Evolutionary conservation across 2,329 filamentous ascomycete species (phyloP), one percentile per base, ranked within the genome.

Genomic region (Pseudocercospora fijiensis): DNA sequence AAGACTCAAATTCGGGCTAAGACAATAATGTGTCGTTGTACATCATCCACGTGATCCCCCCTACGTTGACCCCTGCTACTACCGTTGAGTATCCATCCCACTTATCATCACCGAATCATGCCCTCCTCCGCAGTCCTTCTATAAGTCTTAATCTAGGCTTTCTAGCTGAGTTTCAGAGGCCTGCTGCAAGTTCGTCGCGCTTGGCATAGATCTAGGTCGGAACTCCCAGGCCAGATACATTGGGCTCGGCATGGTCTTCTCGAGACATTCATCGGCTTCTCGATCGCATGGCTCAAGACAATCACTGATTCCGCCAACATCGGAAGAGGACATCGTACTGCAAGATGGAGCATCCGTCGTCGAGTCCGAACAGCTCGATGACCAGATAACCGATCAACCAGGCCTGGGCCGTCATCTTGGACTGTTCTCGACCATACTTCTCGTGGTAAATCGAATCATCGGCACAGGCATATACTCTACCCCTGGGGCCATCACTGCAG

Each of bases 341-440:
- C 4, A 53, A 16, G 11, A 53, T 18, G 26, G 24, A 24, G 10
- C 49, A n/a, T 26, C 26, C 7, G 5, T n/a, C 11, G 16, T 10
- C 8, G 49, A 53, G 11, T 16, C 26, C 18, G 49, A 26, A 30
- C 49, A 24, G 22, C 16, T 28, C 26, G 49, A n/a, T 18, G 11
- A 16, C 3, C 49, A 13, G 16, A 18, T 3, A 30, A 16, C 49
- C 1, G 20, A 53, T 28, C 26, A 53, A 28, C 11, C 49, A 53
- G 65, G 65, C 2, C 33, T 67, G 24, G 65, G 65, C 13, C 52
- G 65, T 30, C 65, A 67, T 61, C 43, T 67, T 13, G 65, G 65
- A 28, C 45, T 67, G 2, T 67, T 63, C 56, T 65, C 63, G 5
- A 67, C 65, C 28, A 65, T 63, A 13, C 62, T 65, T 30, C 33